Percentiles rank a stretch among this genome's conserved stretches.
phyloP scores from a whole-genome alignment of 176 grass and related monocot genomes.

The Carex cristatella region DNA sequence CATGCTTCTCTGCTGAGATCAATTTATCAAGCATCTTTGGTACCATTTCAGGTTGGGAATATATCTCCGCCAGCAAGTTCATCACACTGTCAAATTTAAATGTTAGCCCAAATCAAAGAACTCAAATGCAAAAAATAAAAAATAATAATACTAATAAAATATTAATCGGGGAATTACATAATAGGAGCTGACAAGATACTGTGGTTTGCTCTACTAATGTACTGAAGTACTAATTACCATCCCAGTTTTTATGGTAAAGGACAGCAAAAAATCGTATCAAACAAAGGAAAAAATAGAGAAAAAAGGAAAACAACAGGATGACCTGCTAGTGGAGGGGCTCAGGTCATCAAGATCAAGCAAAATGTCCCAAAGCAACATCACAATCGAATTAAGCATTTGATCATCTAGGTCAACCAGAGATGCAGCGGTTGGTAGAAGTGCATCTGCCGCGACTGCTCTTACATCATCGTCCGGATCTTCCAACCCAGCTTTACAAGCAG shows the following conservation, averaged over 20 bases:
- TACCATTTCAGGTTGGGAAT: constrained; percentile 92
- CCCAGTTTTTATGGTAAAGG: background rate
- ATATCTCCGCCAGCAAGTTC: constrained; percentile 99
- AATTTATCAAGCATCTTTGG: constrained; percentile 77
- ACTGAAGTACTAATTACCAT: background rate
- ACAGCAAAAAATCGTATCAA: background rate
- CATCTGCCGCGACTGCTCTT: constrained; percentile 94
- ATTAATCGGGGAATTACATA: background rate
- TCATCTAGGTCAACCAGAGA: constrained; percentile 83
- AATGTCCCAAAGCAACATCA: constrained; percentile 99
- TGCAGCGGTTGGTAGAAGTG: constrained; percentile 82
- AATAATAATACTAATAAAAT: background rate
- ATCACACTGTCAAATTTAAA: constrained; percentile 71
- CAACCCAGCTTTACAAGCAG: constrained; percentile 91
- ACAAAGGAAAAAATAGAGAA: background rate
- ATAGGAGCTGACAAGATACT: background rate
- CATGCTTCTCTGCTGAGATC: constrained; percentile 41
- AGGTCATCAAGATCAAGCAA: constrained; percentile 96
- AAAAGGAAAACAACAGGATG: background rate
- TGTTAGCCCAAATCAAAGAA: constrained; percentile 17
- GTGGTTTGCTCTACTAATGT: background rate
- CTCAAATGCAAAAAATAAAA: background rate
- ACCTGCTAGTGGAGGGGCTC: constrained; percentile 99
- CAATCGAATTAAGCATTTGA: constrained; percentile 67
- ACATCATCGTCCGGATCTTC: constrained; percentile 98